Conservation (phyloP, 1,139 yeast genomes). For the Sugiyamaella neomexicana region DNA sequence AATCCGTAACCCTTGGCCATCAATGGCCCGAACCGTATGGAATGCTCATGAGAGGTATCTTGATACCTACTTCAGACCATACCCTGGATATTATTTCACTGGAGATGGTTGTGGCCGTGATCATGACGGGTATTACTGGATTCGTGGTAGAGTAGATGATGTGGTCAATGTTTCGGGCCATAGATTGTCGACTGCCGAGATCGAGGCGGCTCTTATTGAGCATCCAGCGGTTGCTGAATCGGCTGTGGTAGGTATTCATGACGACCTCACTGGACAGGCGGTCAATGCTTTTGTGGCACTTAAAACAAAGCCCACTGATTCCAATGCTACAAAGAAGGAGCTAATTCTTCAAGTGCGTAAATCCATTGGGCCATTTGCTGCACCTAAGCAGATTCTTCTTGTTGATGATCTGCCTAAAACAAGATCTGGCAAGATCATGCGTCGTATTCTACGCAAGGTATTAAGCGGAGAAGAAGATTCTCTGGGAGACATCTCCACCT, state of each 20-base stretch:
- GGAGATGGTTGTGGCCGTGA: conserved; percentile 99
- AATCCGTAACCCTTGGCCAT: conserved; percentile 88
- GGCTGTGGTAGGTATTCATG: conserved; percentile 92
- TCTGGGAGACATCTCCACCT: conserved; percentile 88
- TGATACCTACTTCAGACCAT: conserved; percentile 91
- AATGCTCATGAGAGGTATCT: conserved; percentile 83
- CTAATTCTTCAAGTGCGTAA: conserved; percentile 84
- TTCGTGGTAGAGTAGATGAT: conserved; percentile 96
- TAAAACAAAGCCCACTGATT: conserved; percentile 56
- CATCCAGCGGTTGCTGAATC: conserved; percentile 81
- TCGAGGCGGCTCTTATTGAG: conserved; percentile 85
- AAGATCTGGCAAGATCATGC: conserved; percentile 96
- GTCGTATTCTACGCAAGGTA: conserved; percentile 92
- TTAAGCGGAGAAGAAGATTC: conserved; percentile 87
- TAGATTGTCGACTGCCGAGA: conserved; percentile 93
- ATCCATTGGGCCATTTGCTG: conserved; percentile 97
- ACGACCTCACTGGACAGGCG: conserved; percentile 96
- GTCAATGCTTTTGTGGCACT: conserved; percentile 90
- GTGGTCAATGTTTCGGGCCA: conserved; percentile 97
- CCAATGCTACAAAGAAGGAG: conserved; percentile 63
- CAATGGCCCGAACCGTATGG: conserved; percentile 96
- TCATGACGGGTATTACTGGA: conserved; percentile 96
- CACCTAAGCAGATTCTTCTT: conserved; percentile 85
- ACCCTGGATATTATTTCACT: conserved; percentile 94
- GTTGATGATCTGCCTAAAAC: conserved; percentile 95